A percentile compares a stretch with the other conserved stretches of the same genome.
These are phyloP conservation scores for Talaromyces sp. DNA, from an alignment of 2,329 filamentous ascomycete species.

Conservation along the genomic window DNA sequence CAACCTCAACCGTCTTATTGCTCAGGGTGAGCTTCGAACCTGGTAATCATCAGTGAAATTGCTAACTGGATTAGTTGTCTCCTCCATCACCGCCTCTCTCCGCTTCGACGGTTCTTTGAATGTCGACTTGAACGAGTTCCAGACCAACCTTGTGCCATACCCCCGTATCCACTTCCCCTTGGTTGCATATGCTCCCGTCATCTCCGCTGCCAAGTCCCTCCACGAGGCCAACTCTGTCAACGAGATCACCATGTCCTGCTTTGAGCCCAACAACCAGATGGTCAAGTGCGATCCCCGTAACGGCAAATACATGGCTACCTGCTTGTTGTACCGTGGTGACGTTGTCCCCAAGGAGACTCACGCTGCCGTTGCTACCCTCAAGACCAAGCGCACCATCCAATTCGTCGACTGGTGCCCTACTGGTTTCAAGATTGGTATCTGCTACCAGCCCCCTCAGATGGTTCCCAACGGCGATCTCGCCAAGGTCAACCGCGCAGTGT, in stretches of 20 bases:
- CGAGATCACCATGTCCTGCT: conserved; percentile 98
- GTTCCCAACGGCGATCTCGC: conserved; percentile 96
- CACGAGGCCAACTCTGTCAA: conserved; percentile 98
- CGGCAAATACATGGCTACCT: conserved; percentile 99
- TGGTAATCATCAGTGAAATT: neutral
- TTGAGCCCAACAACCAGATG: conserved; percentile 99
- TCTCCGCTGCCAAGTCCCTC: conserved; percentile 90
- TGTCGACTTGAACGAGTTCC: conserved; percentile 99
- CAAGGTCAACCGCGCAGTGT: conserved; percentile 97
- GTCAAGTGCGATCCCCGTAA: conserved; percentile 98
- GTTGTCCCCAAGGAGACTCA: conserved; percentile 96
- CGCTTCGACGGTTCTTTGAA: conserved; percentile 98
- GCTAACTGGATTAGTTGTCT: conserved; percentile 66
- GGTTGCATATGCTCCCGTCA: conserved; percentile 89
- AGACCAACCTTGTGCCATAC: conserved; percentile 99
- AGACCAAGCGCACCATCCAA: conserved; percentile 99
- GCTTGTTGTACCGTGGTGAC: conserved; percentile 95
- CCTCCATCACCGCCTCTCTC: conserved; percentile 95
- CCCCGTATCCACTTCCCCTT: conserved; percentile 99
- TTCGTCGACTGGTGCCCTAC: conserved; percentile 99
- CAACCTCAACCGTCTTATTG: conserved; percentile 98
- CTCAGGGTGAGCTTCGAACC: conserved; percentile 55
- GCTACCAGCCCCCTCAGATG: conserved; percentile 95
- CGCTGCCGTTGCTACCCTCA: conserved; percentile 87
- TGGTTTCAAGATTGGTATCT: conserved; percentile 99